Percentiles rank a stretch among this genome's conserved stretches.
Conservation (phyloP, 768 basidiomycete genomes). For the Termitomyces heimii region DNA sequence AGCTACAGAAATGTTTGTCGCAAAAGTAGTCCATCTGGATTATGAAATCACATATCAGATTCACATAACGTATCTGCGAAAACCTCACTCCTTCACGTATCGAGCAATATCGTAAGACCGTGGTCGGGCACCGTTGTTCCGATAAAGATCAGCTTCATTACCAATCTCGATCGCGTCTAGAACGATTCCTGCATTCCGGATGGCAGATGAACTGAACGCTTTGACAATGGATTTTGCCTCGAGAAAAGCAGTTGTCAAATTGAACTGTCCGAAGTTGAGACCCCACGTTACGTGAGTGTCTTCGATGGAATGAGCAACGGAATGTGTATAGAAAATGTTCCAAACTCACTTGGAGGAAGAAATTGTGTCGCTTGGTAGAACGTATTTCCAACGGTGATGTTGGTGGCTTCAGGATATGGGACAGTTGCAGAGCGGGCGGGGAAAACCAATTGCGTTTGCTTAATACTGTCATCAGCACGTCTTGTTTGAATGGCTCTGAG, state of each 20-base stretch:
- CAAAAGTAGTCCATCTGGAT: slow-evolving; percentile 26
- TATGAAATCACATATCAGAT: not conserved
- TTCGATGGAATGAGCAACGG: slow-evolving; percentile 13
- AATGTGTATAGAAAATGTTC: not conserved
- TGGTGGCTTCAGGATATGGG: slow-evolving; percentile 64
- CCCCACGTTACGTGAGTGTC: slow-evolving; percentile 65
- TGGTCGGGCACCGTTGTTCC: slow-evolving; percentile 36
- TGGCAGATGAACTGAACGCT: slow-evolving; percentile 37
- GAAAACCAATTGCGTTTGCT: slow-evolving; percentile 33
- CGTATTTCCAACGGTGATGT: slow-evolving; percentile 50
- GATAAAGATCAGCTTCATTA: slow-evolving; percentile 58
- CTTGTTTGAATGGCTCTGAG: not conserved
- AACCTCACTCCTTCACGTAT: slow-evolving; percentile 45
- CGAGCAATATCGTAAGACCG: slow-evolving; percentile 33
- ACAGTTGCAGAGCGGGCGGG: slow-evolving; percentile 39
- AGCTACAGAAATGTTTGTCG: slow-evolving; percentile 38
- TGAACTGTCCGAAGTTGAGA: slow-evolving; percentile 55
- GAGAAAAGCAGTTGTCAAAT: slow-evolving; percentile 44
- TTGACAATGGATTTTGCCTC: slow-evolving; percentile 43
- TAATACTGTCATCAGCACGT: not conserved
- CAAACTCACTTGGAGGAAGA: slow-evolving; percentile 12
- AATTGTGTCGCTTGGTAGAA: slow-evolving; percentile 36
- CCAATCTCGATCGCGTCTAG: slow-evolving; percentile 58
- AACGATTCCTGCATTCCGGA: slow-evolving; percentile 35
- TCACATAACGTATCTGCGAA: not conserved